phyloP scores from a whole-genome alignment of 208 protist species.

The Trypanosoma scelopori region DNA sequence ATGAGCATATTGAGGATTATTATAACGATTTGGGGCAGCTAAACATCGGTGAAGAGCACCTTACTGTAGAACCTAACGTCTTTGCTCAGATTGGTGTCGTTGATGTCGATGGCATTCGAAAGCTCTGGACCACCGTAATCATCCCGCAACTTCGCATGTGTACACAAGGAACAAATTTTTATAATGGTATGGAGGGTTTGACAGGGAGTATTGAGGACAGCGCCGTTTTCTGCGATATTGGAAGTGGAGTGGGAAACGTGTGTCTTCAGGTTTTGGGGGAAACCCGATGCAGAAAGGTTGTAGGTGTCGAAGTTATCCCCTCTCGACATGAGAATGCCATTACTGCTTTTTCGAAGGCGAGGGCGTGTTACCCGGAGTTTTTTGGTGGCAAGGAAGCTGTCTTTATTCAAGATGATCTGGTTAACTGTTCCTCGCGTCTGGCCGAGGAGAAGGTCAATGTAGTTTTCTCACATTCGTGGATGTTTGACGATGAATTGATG shows the following conservation, averaged over 20 bases:
- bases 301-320: constrained; percentile 82
- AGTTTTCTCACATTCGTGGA: constrained; percentile 80
- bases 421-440: constrained; percentile 46
- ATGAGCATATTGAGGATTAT: constrained; percentile 46
- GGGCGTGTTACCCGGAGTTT: constrained; percentile 46
- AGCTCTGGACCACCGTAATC: constrained; percentile 70
- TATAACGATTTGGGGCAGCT: constrained; percentile 67
- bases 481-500: constrained; percentile 86
- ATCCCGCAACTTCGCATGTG: constrained; percentile 40
- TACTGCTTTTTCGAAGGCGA: constrained; percentile 45
- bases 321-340: constrained; percentile 55
- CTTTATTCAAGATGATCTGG: constrained; percentile 70
- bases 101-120: constrained; percentile 67
- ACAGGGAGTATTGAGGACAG: constrained; percentile 41
- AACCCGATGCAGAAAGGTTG: constrained; percentile 59
- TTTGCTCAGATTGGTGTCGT: constrained; percentile 80
- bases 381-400: constrained; percentile 62
- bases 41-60: constrained; percentile 58
- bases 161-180: constrained; percentile 3
- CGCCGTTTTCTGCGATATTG: constrained; percentile 83
- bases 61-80: constrained; percentile 73
- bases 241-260: constrained; percentile 81
- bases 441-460: constrained; percentile 63
- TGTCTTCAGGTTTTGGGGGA: constrained; percentile 83
- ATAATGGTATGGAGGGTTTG: constrained; percentile 30